These are phyloP conservation scores for Apophysomyces ossiformis DNA, from an alignment of 371 early-diverging fungal genomes.

Conservation along the genomic window DNA sequence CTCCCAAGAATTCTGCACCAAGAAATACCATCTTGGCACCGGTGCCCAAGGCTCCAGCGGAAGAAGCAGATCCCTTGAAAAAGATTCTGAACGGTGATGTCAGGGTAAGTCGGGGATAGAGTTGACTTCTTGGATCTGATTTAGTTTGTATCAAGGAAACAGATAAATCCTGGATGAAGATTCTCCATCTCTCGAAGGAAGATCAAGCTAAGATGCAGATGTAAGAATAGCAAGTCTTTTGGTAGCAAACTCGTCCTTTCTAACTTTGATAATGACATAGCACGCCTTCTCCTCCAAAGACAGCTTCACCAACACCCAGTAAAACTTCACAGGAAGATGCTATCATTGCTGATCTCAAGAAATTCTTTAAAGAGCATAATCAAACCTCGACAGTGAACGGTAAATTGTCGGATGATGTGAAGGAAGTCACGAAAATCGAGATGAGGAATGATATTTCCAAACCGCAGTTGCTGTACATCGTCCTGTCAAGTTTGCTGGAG, in stretches of 20 bases:
- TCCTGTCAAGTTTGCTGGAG: conserved; percentile 63
- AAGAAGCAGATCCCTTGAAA: conserved; percentile 20
- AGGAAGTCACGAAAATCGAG: conserved; percentile 76
- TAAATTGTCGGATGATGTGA: conserved; percentile 63
- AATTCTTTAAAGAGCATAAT: conserved; percentile 44
- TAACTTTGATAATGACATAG: not conserved
- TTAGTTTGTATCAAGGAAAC: conserved; percentile 10
- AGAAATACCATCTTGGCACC: not conserved
- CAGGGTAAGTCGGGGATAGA: conserved; percentile 12
- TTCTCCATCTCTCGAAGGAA: conserved; percentile 66
- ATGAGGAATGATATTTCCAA: conserved; percentile 78
- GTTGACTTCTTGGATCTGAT: not conserved
- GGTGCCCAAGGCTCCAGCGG: conserved; percentile 11
- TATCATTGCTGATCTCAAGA: conserved; percentile 53
- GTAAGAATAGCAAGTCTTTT: conserved; percentile 21
- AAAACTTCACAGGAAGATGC: conserved; percentile 49
- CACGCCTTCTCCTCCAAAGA: conserved; percentile 17
- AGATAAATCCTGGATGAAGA: conserved; percentile 71
- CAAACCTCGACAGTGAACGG: conserved; percentile 23
- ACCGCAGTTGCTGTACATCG: conserved; percentile 63
- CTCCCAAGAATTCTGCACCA: not conserved
- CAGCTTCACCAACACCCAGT: conserved; percentile 20
- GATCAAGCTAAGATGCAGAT: conserved; percentile 63
- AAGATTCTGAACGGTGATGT: conserved; percentile 22
- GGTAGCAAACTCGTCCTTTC: not conserved